A percentile compares a stretch with the other conserved stretches of the same genome.
phyloP scores from a whole-genome alignment of 768 basidiomycete species.

The Trametes villosa region DNA sequence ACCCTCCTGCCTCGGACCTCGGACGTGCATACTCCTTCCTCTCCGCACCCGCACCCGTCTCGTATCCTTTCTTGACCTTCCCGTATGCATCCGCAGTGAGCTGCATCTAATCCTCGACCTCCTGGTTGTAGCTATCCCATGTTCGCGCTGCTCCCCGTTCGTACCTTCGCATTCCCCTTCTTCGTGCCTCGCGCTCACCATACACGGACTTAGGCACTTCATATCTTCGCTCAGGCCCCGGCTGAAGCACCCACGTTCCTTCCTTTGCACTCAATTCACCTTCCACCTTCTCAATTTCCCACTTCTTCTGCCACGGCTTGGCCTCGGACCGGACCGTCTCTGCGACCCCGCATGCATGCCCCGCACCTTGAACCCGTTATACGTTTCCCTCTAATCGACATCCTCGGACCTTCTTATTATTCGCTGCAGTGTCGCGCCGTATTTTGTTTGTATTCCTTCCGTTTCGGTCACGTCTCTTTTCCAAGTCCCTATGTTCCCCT shows the following conservation, averaged over 20 bases:
- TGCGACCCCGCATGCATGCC: not conserved
- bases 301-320: not conserved
- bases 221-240: not conserved
- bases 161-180: not conserved
- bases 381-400: constrained; percentile 5
- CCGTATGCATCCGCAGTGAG: not conserved
- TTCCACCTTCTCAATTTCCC: not conserved
- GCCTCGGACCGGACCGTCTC: not conserved
- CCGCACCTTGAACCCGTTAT: not conserved
- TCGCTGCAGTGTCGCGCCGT: constrained; percentile 5
- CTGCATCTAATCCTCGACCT: not conserved
- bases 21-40: not conserved
- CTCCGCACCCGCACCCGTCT: not conserved
- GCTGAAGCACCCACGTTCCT: too few species aligned
- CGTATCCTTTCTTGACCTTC: not conserved
- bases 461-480: not conserved
- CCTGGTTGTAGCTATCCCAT: too few species aligned
- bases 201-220: not conserved
- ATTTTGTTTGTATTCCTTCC: constrained; percentile 1
- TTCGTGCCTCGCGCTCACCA: not conserved
- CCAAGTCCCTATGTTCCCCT: not conserved
- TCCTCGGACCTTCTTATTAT: not conserved
- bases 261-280: too few species aligned
- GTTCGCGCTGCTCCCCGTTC: not conserved
- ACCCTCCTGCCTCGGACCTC: not conserved